phyloP scores from a whole-genome alignment of 140 eudicot genomes.

The Stevia rebaudiana region DNA sequence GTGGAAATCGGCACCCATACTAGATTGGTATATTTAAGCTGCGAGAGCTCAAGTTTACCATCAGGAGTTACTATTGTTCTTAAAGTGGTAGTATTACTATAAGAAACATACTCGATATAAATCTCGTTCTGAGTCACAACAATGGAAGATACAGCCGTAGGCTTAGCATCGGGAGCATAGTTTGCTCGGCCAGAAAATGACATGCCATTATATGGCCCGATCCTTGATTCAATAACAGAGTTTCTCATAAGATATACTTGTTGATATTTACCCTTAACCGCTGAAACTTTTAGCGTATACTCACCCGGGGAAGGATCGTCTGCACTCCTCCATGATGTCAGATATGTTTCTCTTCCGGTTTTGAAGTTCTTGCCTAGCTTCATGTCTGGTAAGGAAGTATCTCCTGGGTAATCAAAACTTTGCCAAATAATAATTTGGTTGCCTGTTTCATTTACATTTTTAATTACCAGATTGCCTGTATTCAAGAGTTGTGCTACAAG shows the following conservation, averaged over 20 bases:
- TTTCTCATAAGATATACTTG: conserved; percentile 11
- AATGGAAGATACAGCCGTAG: not conserved
- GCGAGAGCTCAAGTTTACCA: not conserved
- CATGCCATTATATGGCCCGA: conserved; percentile 16
- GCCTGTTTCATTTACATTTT: not conserved
- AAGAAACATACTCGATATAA: not conserved
- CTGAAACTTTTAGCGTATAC: not conserved
- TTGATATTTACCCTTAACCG: conserved; percentile 16
- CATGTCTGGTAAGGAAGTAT: conserved; percentile 14
- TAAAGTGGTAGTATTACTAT: not conserved
- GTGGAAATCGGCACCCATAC: not conserved
- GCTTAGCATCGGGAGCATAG: not conserved
- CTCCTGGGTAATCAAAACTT: conserved; percentile 14
- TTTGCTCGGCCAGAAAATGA: not conserved
- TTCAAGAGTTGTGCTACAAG: conserved; percentile 21
- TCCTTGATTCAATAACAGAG: conserved; percentile 1
- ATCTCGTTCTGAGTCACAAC: not conserved
- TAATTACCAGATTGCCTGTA: conserved; percentile 13
- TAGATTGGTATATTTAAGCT: not conserved
- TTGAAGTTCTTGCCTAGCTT: conserved; percentile 16
- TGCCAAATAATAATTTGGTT: not conserved
- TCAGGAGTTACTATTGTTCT: not conserved
- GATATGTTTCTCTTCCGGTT: conserved; percentile 18
- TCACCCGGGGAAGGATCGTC: conserved; percentile 17
- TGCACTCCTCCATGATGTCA: conserved; percentile 22